Evolutionary conservation across 345 rosid genomes (phyloP).

Genomic region (Theobroma cacao): DNA sequence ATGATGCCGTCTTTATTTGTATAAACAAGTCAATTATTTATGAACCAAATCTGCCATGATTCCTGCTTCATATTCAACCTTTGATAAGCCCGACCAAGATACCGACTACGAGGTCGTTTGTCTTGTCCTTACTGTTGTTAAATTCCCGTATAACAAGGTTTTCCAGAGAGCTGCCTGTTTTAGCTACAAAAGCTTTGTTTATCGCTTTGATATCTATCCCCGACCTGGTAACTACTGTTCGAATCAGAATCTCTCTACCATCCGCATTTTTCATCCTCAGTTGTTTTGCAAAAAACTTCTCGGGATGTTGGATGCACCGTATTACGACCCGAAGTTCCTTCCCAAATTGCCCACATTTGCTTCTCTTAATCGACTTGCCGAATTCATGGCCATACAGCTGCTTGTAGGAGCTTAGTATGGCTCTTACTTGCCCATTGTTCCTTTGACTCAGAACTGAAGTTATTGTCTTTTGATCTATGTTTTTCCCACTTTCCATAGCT

Average conservation of each 20-base stretch:
- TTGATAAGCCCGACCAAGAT: conserved; percentile 20
- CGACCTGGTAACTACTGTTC: conserved; percentile 10
- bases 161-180: conserved; percentile 25
- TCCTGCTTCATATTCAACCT: conserved; percentile 6
- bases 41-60: not conserved
- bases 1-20: not conserved
- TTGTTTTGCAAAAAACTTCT: conserved; percentile 29
- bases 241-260: conserved; percentile 21
- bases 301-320: conserved; percentile 24
- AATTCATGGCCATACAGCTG: conserved; percentile 31
- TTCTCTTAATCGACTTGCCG: conserved; percentile 17
- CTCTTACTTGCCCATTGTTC: conserved; percentile 22
- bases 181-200: conserved; percentile 24
- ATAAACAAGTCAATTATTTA: not conserved
- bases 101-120: conserved; percentile 4
- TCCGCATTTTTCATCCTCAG: conserved; percentile 27
- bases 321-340: conserved; percentile 22
- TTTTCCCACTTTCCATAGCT: conserved; percentile 24
- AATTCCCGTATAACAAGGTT: conserved; percentile 19
- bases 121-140: conserved; percentile 5
- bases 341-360: conserved; percentile 31
- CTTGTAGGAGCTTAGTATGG: conserved; percentile 25
- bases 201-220: conserved; percentile 20
- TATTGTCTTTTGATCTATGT: conserved; percentile 25
- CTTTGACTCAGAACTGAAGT: conserved; percentile 21